Evolutionary conservation across 2,329 filamentous ascomycete genomes (phyloP).

Genomic region (Aureobasidium musti): DNA sequence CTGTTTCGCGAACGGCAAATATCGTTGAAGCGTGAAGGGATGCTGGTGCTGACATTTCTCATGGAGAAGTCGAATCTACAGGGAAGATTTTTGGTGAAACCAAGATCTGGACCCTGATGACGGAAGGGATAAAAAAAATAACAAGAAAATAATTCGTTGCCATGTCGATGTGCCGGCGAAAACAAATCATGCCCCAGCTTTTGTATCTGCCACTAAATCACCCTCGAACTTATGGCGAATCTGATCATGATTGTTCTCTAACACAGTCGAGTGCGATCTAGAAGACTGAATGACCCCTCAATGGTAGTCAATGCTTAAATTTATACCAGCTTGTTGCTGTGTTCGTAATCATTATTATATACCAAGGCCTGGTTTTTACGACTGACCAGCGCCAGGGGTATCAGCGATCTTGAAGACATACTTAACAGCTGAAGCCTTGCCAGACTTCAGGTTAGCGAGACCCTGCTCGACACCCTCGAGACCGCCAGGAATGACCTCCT

Average conservation of each 20-base stretch:
- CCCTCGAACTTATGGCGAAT: too few relatives aligned
- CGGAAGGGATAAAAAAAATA: not conserved
- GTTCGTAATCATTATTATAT: not conserved
- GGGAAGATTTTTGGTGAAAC: conserved; percentile 4
- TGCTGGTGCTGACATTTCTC: conserved; percentile 22
- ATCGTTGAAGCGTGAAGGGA: conserved; percentile 32
- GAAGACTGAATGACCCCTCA: too few relatives aligned
- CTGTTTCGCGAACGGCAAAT: conserved; percentile 47
- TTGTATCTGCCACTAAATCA: not conserved
- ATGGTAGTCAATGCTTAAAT: not conserved
- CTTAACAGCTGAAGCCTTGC: conserved; percentile 40
- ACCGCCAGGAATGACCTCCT: conserved; percentile 39
- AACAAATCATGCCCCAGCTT: not conserved
- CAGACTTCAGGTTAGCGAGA: conserved; percentile 38
- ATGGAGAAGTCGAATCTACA: not conserved
- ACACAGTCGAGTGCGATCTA: too few relatives aligned
- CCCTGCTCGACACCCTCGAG: conserved; percentile 37
- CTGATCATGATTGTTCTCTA: too few relatives aligned
- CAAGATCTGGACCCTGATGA: conserved; percentile 10
- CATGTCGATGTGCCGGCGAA: conserved; percentile 1
- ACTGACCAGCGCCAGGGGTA: conserved; percentile 33
- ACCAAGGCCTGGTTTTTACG: not conserved
- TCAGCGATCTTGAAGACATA: conserved; percentile 40
- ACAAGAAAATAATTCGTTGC: not conserved
- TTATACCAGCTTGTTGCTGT: not conserved